phyloP scores from a whole-genome alignment of 2,329 filamentous ascomycete species.

The Diplodia sapinea region DNA sequence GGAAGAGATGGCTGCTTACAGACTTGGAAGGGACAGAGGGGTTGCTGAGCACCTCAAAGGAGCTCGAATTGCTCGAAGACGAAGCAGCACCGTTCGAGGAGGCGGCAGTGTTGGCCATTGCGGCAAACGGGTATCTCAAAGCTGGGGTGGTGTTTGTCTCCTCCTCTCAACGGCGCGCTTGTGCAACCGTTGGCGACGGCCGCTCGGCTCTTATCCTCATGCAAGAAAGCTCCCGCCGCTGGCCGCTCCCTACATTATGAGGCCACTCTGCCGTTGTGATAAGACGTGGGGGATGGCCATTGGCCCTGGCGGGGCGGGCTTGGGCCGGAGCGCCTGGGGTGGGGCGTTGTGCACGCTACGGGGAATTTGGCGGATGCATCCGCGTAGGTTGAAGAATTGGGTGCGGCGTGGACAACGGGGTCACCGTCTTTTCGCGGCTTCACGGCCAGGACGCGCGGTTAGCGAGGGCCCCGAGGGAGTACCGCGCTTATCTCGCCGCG shows the following conservation, averaged over 20 bases:
- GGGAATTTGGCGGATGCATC: slow-evolving; percentile 14
- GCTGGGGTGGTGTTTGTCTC: background rate
- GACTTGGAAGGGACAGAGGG: background rate
- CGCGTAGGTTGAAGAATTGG: background rate
- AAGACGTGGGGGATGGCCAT: slow-evolving; percentile 28
- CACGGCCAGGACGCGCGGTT: too few relatives aligned
- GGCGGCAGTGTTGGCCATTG: slow-evolving; percentile 14
- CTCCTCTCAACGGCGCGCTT: slow-evolving; percentile 4
- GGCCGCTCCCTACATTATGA: background rate
- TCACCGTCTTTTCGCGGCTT: slow-evolving; percentile 5
- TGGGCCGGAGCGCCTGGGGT: background rate
- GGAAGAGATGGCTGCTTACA: background rate
- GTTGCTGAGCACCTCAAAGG: slow-evolving; percentile 11
- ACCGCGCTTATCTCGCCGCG: background rate
- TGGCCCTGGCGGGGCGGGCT: background rate
- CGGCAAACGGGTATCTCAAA: slow-evolving; percentile 25
- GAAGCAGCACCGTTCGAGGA: background rate
- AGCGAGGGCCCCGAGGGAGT: background rate
- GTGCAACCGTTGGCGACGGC: background rate
- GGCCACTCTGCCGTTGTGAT: slow-evolving; percentile 14
- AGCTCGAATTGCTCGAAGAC: slow-evolving; percentile 4
- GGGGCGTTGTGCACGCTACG: slow-evolving; percentile 11
- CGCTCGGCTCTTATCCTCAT: slow-evolving; percentile 6
- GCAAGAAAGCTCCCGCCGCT: background rate
- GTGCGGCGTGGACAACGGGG: background rate